A percentile compares a stretch with the other conserved stretches of the same genome.
phyloP scores from a whole-genome alignment of 169 alveolate species.

The Cytauxzoon felis region DNA sequence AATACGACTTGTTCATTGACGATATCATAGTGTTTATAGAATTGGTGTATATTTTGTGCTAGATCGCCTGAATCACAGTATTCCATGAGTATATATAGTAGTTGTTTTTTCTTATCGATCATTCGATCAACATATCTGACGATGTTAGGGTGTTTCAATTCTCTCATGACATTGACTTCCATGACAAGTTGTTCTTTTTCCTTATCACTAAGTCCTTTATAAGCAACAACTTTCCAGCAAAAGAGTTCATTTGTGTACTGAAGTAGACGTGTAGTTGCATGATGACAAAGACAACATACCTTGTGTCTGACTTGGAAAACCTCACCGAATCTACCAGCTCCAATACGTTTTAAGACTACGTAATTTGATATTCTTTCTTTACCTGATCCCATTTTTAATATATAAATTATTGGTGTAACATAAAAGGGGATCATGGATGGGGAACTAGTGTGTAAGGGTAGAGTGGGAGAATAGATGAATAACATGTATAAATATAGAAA shows the following conservation, averaged over 20 bases:
- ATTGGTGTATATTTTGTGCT: conserved; percentile 85
- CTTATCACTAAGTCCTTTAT: conserved; percentile 90
- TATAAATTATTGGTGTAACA: neutral
- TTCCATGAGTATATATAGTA: conserved; percentile 92
- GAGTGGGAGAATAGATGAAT: too few species aligned
- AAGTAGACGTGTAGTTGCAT: neutral
- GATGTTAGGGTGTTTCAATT: conserved; percentile 91
- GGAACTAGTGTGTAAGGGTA: too few species aligned
- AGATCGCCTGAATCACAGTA: conserved; percentile 96
- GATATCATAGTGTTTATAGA: conserved; percentile 81
- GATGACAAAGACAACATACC: conserved; percentile 29
- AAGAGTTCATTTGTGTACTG: conserved; percentile 74
- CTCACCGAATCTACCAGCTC: conserved; percentile 88
- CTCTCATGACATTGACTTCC: conserved; percentile 94
- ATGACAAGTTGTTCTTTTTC: conserved; percentile 93
- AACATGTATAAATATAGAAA: too few species aligned
- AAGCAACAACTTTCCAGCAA: conserved; percentile 93
- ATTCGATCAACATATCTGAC: conserved; percentile 91
- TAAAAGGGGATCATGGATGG: too few species aligned
- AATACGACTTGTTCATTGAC: conserved; percentile 91
- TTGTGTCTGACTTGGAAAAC: conserved; percentile 84
- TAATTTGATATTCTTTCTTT: conserved; percentile 73
- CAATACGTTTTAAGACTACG: conserved; percentile 78
- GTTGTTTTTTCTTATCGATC: conserved; percentile 86
- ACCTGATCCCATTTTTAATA: conserved; percentile 44